phyloP scores from a whole-genome alignment of 2,329 filamentous ascomycete genomes.

The Juglanconis sp. region DNA sequence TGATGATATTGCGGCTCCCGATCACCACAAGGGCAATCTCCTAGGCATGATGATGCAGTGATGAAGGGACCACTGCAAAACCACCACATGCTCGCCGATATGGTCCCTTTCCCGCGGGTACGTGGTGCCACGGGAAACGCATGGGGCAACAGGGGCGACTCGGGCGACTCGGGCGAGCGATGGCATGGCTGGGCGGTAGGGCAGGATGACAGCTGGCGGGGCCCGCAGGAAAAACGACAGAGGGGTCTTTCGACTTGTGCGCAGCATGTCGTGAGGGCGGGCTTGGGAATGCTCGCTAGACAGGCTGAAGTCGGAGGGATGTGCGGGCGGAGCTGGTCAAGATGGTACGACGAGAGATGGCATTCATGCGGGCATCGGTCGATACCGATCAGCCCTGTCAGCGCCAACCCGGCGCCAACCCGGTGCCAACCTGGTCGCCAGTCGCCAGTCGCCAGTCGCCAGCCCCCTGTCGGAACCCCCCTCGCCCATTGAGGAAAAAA shows the following conservation, averaged over 20 bases:
- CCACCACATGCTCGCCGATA: background rate
- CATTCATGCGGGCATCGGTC: constrained; percentile 17
- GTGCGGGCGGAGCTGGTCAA: constrained; percentile 12
- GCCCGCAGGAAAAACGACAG: constrained; percentile 13
- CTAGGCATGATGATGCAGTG: background rate
- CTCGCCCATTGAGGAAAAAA: background rate
- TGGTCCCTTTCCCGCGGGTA: background rate
- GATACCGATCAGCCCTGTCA: constrained; percentile 18
- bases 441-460: background rate
- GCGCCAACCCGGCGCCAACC: background rate
- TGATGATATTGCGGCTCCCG: background rate
- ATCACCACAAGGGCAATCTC: background rate
- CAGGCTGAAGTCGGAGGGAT: background rate
- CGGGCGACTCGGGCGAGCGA: background rate
- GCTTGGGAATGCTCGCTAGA: background rate
- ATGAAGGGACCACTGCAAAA: background rate
- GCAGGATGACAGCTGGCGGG: constrained; percentile 7
- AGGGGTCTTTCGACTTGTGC: constrained; percentile 14
- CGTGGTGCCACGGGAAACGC: constrained; percentile 3
- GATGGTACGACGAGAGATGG: constrained; percentile 17
- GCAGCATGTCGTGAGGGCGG: constrained; percentile 11
- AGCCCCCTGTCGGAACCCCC: background rate
- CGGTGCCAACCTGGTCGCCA: background rate
- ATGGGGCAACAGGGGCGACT: constrained; percentile 1
- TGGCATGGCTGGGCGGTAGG: background rate